Evolutionary conservation across 148 eudicot species (phyloP).

Genomic region (Beta vulgaris): DNA sequence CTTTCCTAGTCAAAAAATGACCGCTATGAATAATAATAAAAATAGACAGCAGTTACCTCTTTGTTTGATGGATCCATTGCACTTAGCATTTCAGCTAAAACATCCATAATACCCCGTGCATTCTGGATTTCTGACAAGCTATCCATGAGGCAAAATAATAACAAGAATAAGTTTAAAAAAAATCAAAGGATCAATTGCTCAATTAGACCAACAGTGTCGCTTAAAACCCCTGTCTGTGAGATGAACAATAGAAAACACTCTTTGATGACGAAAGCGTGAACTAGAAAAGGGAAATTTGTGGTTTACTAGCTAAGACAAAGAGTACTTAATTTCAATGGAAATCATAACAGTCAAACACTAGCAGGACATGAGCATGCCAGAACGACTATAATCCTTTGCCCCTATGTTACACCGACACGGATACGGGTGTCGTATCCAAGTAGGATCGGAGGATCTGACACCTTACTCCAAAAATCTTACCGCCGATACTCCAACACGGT

Average conservation of each 20-base stretch:
- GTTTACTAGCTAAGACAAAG: neutral
- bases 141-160: constrained; percentile 16
- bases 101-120: constrained; percentile 87
- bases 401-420: too few species aligned
- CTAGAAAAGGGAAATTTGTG: neutral
- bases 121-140: constrained; percentile 86
- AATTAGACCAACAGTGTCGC: neutral
- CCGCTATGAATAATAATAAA: neutral
- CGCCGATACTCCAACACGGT: too few species aligned
- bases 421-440: too few species aligned
- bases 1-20: neutral
- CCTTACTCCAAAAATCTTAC: too few species aligned
- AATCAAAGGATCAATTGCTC: neutral
- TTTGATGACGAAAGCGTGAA: neutral
- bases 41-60: constrained; percentile 49
- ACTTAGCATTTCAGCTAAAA: constrained; percentile 82
- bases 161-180: neutral
- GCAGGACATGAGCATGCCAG: neutral
- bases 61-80: constrained; percentile 80
- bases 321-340: too few species aligned
- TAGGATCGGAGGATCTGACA: too few species aligned
- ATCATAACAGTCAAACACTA: too few species aligned
- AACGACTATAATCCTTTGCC: neutral
- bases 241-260: neutral
- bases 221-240: neutral